phyloP scores from a whole-genome alignment of 495 filamentous ascomycete species.

The Neohortaea acidophila region DNA sequence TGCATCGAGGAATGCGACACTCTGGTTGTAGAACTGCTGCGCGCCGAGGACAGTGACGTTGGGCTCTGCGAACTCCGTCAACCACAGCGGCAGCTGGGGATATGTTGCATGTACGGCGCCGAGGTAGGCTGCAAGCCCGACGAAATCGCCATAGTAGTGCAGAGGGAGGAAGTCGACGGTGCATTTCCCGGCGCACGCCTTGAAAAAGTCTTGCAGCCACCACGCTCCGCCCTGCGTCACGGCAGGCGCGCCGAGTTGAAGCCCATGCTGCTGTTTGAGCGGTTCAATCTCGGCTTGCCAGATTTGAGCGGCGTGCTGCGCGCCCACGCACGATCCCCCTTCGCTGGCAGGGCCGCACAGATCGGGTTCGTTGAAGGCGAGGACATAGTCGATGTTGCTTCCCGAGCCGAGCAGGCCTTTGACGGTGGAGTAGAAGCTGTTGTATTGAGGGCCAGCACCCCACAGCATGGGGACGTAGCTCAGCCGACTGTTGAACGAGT shows the following conservation, averaged over 20 bases:
- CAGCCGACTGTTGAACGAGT: slow-evolving; percentile 34
- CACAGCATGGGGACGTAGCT: slow-evolving; percentile 71
- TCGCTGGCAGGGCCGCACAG: slow-evolving; percentile 27
- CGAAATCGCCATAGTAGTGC: slow-evolving; percentile 67
- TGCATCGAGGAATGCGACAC: slow-evolving; percentile 44
- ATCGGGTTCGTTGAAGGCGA: slow-evolving; percentile 68
- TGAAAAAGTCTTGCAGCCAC: slow-evolving; percentile 51
- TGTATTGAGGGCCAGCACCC: slow-evolving; percentile 34
- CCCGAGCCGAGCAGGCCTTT: slow-evolving; percentile 35
- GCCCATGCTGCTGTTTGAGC: slow-evolving; percentile 30
- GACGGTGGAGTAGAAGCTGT: slow-evolving; percentile 40
- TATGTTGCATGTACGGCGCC: slow-evolving; percentile 44
- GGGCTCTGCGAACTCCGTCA: slow-evolving; percentile 49
- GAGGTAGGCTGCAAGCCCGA: slow-evolving; percentile 55
- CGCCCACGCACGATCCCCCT: slow-evolving; percentile 45
- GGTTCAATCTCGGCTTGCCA: slow-evolving; percentile 57
- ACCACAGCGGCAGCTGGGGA: slow-evolving; percentile 48
- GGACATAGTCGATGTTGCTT: slow-evolving; percentile 45
- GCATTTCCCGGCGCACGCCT: slow-evolving; percentile 37
- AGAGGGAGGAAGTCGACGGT: slow-evolving; percentile 56
- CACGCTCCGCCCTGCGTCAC: slow-evolving; percentile 34
- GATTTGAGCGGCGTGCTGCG: slow-evolving; percentile 41
- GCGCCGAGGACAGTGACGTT: not conserved
- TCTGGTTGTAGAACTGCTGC: slow-evolving; percentile 50
- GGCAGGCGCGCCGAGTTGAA: slow-evolving; percentile 26